Conservation (phyloP, 768 basidiomycete species). For the Glaciozyma antarctica region DNA sequence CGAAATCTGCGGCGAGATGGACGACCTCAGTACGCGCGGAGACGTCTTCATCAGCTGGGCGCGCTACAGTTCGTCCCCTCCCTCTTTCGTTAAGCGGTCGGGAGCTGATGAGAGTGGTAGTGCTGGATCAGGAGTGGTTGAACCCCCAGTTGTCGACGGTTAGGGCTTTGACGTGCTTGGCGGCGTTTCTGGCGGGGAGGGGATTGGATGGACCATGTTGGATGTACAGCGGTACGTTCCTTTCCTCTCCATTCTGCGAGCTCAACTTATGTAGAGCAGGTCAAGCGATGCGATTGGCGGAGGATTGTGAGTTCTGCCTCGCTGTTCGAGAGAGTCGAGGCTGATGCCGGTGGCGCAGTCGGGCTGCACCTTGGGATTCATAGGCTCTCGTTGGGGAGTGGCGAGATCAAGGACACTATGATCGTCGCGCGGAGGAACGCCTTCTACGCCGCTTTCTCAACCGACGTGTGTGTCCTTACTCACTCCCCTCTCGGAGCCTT, state of each 20-base stretch:
- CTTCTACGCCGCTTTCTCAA: constrained; percentile 1
- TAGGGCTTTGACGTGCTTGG: not conserved
- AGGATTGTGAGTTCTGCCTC: constrained; percentile 1
- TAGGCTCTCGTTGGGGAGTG: constrained; percentile 1
- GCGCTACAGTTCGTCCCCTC: not conserved
- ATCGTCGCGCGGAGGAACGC: not conserved
- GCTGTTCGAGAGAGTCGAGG: too few species aligned
- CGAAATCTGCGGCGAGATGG: constrained; percentile 21
- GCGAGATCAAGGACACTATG: not conserved
- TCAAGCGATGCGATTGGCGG: not conserved
- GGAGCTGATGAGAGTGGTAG: not conserved
- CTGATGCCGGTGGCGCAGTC: not conserved
- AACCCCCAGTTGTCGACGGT: constrained; percentile 15
- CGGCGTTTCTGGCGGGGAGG: not conserved
- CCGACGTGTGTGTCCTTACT: not conserved
- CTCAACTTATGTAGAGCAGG: not conserved
- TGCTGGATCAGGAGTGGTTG: constrained; percentile 25
- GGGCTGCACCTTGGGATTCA: constrained; percentile 8
- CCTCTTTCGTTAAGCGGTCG: not conserved
- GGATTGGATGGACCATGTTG: not conserved
- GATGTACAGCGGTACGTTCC: too few species aligned
- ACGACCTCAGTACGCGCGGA: constrained; percentile 19
- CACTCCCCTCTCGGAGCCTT: too few species aligned
- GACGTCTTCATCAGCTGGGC: constrained; percentile 25
- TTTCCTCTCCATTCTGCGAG: too few species aligned